Evolutionary conservation across 2,329 filamentous ascomycete species (phyloP).

Genomic region (Cadophora sp.): DNA sequence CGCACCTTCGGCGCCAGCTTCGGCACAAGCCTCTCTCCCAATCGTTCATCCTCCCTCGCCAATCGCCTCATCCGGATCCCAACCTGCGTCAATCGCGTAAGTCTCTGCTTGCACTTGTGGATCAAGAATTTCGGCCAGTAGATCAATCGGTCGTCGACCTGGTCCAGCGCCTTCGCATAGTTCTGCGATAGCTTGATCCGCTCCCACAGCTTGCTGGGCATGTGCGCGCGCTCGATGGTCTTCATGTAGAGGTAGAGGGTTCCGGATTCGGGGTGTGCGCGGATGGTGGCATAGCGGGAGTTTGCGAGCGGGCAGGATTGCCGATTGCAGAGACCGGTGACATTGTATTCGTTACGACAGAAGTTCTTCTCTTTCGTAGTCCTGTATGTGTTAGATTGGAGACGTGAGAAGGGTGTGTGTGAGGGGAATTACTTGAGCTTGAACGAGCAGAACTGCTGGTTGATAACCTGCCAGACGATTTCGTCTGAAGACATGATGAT

Average conservation of each 20-base stretch:
- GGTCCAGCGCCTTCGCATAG: constrained; percentile 86
- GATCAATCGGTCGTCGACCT: constrained; percentile 84
- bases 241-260: constrained; percentile 97
- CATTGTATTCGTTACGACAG: constrained; percentile 94
- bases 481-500: constrained; percentile 84
- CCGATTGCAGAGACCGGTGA: constrained; percentile 81
- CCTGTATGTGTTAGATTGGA: constrained; percentile 53
- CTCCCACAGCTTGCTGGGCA: constrained; percentile 94
- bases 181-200: constrained; percentile 88
- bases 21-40: constrained; percentile 88
- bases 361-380: constrained; percentile 89
- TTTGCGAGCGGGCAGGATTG: constrained; percentile 93
- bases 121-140: constrained; percentile 95
- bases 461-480: constrained; percentile 97
- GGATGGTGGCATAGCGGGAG: constrained; percentile 89
- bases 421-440: constrained; percentile 77
- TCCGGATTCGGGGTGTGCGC: constrained; percentile 79
- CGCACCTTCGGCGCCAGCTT: constrained; percentile 91
- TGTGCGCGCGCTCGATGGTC: constrained; percentile 85
- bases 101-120: constrained; percentile 95
- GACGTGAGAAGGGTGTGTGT: constrained; percentile 9
- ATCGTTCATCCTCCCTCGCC: constrained; percentile 84
- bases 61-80: constrained; percentile 80
- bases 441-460: constrained; percentile 93
- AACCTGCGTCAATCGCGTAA: constrained; percentile 92